A percentile compares a stretch with the other conserved stretches of the same genome.
phyloP scores from a whole-genome alignment of 768 basidiomycete species.

The Xerocomellus chrysenteron region DNA sequence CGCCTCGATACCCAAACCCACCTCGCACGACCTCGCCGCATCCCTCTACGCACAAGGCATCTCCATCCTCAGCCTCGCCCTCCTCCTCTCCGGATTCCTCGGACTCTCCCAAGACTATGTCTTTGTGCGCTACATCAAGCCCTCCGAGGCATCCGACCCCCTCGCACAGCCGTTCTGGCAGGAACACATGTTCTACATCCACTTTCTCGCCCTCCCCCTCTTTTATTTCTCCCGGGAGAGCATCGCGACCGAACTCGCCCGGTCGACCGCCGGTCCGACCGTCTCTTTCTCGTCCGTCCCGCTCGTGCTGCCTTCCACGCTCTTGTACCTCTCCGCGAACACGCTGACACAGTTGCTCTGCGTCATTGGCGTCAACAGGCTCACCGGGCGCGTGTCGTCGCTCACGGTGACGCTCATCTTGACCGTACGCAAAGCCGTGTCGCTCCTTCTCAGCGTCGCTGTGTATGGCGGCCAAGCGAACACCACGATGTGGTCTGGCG shows the following conservation, averaged over 20 bases:
- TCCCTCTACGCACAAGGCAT: slow-evolving; percentile 68
- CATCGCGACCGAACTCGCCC: slow-evolving; percentile 35
- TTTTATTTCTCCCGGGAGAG: slow-evolving; percentile 61
- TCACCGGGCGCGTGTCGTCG: slow-evolving; percentile 73
- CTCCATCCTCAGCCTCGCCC: slow-evolving; percentile 67
- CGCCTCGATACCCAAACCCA: slow-evolving; percentile 43
- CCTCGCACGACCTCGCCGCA: neutral
- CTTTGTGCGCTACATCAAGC: slow-evolving; percentile 47
- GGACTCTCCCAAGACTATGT: slow-evolving; percentile 86
- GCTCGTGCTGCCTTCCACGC: slow-evolving; percentile 51
- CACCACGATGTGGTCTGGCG: slow-evolving; percentile 66
- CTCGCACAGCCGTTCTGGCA: slow-evolving; percentile 59
- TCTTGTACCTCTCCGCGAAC: slow-evolving; percentile 68
- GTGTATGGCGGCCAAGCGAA: slow-evolving; percentile 42
- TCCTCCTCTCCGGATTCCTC: slow-evolving; percentile 77
- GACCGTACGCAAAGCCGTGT: slow-evolving; percentile 78
- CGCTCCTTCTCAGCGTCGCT: slow-evolving; percentile 68
- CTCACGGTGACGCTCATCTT: slow-evolving; percentile 79
- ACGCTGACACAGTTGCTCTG: slow-evolving; percentile 84
- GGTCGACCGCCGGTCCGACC: slow-evolving; percentile 10
- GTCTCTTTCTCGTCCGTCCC: slow-evolving; percentile 12
- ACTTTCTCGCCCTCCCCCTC: slow-evolving; percentile 76
- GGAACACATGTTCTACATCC: slow-evolving; percentile 91
- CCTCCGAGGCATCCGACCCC: slow-evolving; percentile 13
- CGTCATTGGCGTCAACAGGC: slow-evolving; percentile 81